Evolutionary conservation across 768 basidiomycete genomes (phyloP), one percentile per base, ranked within the genome.

Genomic region (Suillus hirtellus): DNA sequence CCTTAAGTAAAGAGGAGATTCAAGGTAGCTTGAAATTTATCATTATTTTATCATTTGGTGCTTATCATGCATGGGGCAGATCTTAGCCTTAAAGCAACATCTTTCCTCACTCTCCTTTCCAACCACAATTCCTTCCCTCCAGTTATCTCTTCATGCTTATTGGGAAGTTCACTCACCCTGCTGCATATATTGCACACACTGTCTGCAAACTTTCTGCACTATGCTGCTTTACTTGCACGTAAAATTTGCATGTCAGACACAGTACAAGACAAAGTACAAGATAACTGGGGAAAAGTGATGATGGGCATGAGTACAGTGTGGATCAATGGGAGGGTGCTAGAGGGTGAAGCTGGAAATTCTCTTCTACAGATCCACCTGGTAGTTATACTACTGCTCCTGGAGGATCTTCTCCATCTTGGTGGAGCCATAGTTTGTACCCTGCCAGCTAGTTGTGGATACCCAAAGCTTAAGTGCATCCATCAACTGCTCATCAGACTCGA

Each of bases 141-240:
- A 67, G 0, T 14, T 17, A n/a, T 62, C 59, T 38, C 44, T 31
- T 21, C 68, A 67, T 44, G 68, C 53, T 31, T 73, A 72, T 38
- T 69, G 67, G 71, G 54, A 64, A 35, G 64, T 24, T 38, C 70
- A 8, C 66, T 66, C 43, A 65, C 75, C 7, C 63, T 62, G 15
- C 40, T 65, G 4, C 52, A 35, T n/a, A 24, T 75, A 0, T 81
- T 97, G 42, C 83, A 80, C 53, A 81, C 85, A 14, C 83, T 99
- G 24, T 82, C 92, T 0, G 92, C 95, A 69, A 89, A 96, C 74
- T 96, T 98, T 77, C 96, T 96, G 0, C 89, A 86, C 72, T 96
- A 96, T 70, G 88, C 89, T 1, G 81, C 87, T 0, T 79, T 87
- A 3, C 79, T 97, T 37, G 84, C 90, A 0, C 86, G 93, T 3